Evolutionary conservation across 2,329 filamentous ascomycete genomes (phyloP), one percentile per base, ranked within the genome.

Genomic region (Dryadomyces sulphureus): DNA sequence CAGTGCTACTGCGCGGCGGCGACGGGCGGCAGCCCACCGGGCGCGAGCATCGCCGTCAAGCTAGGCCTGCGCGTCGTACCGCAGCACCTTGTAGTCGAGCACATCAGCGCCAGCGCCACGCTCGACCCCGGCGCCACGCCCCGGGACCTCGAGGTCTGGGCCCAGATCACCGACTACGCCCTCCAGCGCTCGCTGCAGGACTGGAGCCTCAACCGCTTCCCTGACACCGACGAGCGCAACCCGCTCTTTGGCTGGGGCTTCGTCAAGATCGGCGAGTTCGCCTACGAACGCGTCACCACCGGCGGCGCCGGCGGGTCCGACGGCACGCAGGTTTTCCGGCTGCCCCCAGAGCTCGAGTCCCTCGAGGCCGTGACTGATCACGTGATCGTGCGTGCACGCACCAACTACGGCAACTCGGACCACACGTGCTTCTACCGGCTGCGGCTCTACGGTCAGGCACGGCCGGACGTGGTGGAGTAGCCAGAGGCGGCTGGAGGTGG

Each of bases 1-100:
- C 84, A 96, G 50, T 93, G 87, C 62, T 96, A 87, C 84, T 96
- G 90, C 60, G 79, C 81, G 5, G 70, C 12, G 12, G 12, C 8
- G 12, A 32, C 27, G 27, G 20, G 24, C 30, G 30, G 22, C 22
- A 36, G 24, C 27, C 25, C 17, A 1, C n/a, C 17, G 14, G 57
- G 11, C 63, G 69, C 42, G 59, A 59, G 14, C 62, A 11, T 96
- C 16, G 75, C 73, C 8, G 74, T 93, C 17, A 61, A 76, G 36
- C 69, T 81, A 17, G 67, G 72, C 30, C 61, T 70, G 30, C 59
- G 63, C 6, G 69, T 89, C 47, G 68, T 80, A 25, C 82, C 84
- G 0, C 74, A 80, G 53, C 72, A 86, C 53, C 57, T 90, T 2
- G 76, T 84, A 1, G 60, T 90, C 38, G 84, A 90, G 56, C 82